Conservation (phyloP, 2,329 filamentous ascomycete species). For the Didymella pinodella region DNA sequence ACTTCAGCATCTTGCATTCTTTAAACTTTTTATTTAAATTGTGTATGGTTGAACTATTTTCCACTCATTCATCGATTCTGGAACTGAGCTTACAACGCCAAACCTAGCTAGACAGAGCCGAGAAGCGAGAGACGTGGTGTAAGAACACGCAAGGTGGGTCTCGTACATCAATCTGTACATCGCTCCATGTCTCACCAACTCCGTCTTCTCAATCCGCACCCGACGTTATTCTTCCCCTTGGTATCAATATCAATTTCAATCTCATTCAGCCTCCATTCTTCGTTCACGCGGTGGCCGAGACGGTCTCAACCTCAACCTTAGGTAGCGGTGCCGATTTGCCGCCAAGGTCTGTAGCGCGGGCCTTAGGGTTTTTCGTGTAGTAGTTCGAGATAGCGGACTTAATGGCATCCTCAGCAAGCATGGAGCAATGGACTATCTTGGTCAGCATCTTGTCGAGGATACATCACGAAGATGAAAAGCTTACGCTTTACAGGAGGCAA, state of each 20-base stretch:
- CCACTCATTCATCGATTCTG: background rate
- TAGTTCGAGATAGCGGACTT: conserved; percentile 91
- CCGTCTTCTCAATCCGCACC: conserved; percentile 3
- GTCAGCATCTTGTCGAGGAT: background rate
- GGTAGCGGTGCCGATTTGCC: conserved; percentile 76
- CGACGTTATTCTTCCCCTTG: conserved; percentile 9
- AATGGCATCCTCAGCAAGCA: conserved; percentile 92
- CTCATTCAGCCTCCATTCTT: conserved; percentile 22
- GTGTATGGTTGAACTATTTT: background rate
- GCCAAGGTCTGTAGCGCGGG: conserved; percentile 75
- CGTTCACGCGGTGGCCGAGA: conserved; percentile 51
- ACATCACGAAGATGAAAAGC: conserved; percentile 46
- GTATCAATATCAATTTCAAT: conserved; percentile 35
- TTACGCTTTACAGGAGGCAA: conserved; percentile 85
- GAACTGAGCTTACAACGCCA: conserved; percentile 4
- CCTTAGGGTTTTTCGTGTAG: conserved; percentile 87
- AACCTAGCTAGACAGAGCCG: conserved; percentile 1
- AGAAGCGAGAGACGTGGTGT: conserved; percentile 14
- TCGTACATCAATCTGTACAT: conserved; percentile 9
- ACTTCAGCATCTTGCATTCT: background rate
- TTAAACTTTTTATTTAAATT: conserved; percentile 5
- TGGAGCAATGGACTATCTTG: conserved; percentile 80
- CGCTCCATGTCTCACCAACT: background rate
- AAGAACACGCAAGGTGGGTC: conserved; percentile 10
- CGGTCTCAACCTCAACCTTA: conserved; percentile 67